Base-by-base conservation (phyloP, 2,329 filamentous ascomycete genomes). In the Colletotrichum higginsianum region DNA sequence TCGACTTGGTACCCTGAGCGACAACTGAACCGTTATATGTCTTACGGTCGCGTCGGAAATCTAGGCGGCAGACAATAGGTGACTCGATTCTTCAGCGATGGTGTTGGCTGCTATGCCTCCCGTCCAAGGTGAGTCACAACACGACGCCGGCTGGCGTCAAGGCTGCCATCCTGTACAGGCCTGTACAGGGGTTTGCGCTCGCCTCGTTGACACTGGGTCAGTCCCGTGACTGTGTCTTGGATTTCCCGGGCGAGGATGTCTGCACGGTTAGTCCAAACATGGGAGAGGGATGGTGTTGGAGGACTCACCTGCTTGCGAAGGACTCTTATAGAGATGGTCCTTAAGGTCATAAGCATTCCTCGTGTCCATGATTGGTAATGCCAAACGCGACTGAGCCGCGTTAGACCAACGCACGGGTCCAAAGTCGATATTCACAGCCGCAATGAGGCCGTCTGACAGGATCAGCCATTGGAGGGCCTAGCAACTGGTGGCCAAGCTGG, bases 391-490 rank as follows among this genome's bases (percentile, higher is more conserved):
- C 44, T 47, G 57, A 69, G 65, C 47, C 57, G 60, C 60, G 50
- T 18, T 40, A 47, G 42, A 47, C 26, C 46, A 40, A 38, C 26
- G 15, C 35, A 26, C 23, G 21, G 44, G 4, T 44, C 18, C 8
- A 40, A 72, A 64, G 53, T 64, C 35, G 55, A 72, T 52, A 55
- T 64, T 63, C 66, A 72, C 53, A 64, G 69, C 69, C 65, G 38
- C 52, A 35, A 18, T 44, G 40, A 72, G 40, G 66, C 69, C 65
- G 38, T 69, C 42, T 44, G 18, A n/a, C 35, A 23, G 26, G 47
- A 21, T 44, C 60, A 49, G n/a, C 47, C 1, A 56, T 55, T 35
- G 18, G 60, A 40, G 21, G 52, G 57, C 38, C 18, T 52, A 49
- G 13, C 6, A 44, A 21, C n/a, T 21, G 63, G 58, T 58, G 46